Base-by-base conservation (phyloP, 495 filamentous ascomycete species). In the Elasticomyces elasticus region DNA sequence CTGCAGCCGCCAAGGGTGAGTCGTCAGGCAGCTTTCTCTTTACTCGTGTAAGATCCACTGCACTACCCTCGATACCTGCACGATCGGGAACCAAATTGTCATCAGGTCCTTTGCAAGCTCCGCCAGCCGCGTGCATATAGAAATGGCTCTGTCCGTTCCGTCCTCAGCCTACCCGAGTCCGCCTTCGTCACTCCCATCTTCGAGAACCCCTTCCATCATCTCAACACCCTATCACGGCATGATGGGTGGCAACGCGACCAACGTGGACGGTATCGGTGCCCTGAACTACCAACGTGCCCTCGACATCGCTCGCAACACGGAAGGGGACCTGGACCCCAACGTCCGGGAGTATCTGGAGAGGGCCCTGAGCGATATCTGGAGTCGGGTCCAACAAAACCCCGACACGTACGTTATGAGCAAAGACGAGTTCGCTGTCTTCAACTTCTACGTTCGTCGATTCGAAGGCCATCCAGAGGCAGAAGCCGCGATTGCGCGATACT, bases 361-460 rank as follows among this genome's bases (percentile, higher is more conserved):
- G 24, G 79, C 78, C 22, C 67, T 87, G 20, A 54, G 60, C 2
- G 72, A 76, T 24, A 72, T 89, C 44, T 88, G 84, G 85, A 60
- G 54, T 6, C 81, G 74, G 52, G 71, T 92, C 24, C 57, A 79
- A 49, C 70, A 69, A 4, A 67, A 80, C 33, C 82, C 80, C 4
- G 67, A 76, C n/a, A 65, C 65, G 7, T 89, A 87, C 66, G 62
- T 89, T 15, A 78, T 90, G 67, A 77, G 67, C 10, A 71, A 73
- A 49, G 76, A 85, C 60, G 85, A 92, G 64, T 89, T 88, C 57
- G 77, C 84, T 15, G 72, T 92, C 25, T 88, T 89, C 75, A 90
- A 81, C 66, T 89, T 80, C 63, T 87, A 81, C 65, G 79, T 82
- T 40, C 59, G 68, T 20, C 76, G 79, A 1, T 87, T 81, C 58